phyloP scores from a whole-genome alignment of 225 moss, liverwort and hornwort genomes.

The Climacium dendroides region DNA sequence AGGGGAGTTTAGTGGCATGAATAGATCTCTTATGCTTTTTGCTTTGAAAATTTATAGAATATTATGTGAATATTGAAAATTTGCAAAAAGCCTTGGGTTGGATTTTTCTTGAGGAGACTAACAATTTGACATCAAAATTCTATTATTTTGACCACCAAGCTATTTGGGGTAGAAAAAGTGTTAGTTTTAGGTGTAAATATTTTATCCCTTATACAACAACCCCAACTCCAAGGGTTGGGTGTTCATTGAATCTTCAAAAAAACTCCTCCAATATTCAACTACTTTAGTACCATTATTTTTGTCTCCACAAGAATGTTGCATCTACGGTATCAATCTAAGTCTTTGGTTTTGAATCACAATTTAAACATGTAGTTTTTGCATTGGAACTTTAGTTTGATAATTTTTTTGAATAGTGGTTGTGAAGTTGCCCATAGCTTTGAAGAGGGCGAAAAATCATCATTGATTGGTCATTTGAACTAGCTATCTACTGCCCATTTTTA shows the following conservation, averaged over 20 bases:
- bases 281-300: neutral
- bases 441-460: rapidly evolving
- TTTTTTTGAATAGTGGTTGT: neutral
- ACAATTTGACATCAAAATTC: neutral
- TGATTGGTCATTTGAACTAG: neutral
- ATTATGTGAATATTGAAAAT: neutral
- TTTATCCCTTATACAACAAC: too few species aligned
- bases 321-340: neutral
- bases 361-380: neutral
- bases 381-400: neutral
- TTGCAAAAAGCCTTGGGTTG: rapidly evolving
- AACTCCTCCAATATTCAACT: rapidly evolving
- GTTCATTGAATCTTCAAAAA: too few species aligned
- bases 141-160: neutral
- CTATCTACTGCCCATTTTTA: too few species aligned
- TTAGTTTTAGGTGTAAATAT: rapidly evolving
- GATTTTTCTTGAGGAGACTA: rapidly evolving
- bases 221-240: too few species aligned
- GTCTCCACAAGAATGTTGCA: neutral
- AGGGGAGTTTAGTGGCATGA: too few species aligned
- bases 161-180: rapidly evolving
- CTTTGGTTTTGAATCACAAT: neutral
- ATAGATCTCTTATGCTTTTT: too few species aligned
- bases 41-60: neutral
- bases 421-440: neutral